These are phyloP conservation scores for Raphanus hybrid DNA, from an alignment of 441 rosid species.

Conservation along the genomic window DNA sequence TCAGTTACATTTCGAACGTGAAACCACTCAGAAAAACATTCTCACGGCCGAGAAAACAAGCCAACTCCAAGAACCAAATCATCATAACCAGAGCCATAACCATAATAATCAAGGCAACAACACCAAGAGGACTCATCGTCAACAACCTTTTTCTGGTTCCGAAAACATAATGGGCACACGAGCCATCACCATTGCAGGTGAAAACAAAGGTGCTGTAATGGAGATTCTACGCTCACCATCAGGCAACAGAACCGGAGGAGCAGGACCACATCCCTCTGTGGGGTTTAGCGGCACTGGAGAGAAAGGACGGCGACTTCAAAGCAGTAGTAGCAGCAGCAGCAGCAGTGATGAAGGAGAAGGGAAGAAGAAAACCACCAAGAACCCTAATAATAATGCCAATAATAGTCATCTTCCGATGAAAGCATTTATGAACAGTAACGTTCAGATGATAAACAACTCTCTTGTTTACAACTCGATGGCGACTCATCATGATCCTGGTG, in stretches of 20 bases:
- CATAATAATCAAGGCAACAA: conserved; percentile 35
- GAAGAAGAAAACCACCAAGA: conserved; percentile 30
- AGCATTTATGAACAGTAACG: conserved; percentile 74
- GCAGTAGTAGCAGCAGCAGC: conserved; percentile 47
- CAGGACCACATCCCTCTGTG: conserved; percentile 31
- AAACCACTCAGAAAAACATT: conserved; percentile 66
- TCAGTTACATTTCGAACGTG: conserved; percentile 48
- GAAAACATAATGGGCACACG: conserved; percentile 49
- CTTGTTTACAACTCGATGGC: conserved; percentile 63
- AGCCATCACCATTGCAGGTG: conserved; percentile 77
- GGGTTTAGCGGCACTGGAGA: conserved; percentile 22
- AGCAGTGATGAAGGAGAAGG: conserved; percentile 58
- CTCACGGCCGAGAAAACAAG: conserved; percentile 67
- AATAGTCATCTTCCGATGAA: conserved; percentile 40
- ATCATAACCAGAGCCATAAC: conserved; percentile 18
- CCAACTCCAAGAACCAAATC: conserved; percentile 44
- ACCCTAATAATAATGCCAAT: conserved; percentile 24
- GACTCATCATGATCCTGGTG: conserved; percentile 75
- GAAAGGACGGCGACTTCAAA: conserved; percentile 41
- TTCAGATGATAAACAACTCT: conserved; percentile 81
- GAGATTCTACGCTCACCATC: conserved; percentile 56
- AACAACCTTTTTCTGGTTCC: conserved; percentile 43
- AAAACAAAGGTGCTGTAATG: conserved; percentile 88
- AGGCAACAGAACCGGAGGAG: conserved; percentile 38
- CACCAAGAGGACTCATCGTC: conserved; percentile 29